phyloP scores from a whole-genome alignment of 1,284 basidiomycete genomes.

The Ceratobasidium theobromae region DNA sequence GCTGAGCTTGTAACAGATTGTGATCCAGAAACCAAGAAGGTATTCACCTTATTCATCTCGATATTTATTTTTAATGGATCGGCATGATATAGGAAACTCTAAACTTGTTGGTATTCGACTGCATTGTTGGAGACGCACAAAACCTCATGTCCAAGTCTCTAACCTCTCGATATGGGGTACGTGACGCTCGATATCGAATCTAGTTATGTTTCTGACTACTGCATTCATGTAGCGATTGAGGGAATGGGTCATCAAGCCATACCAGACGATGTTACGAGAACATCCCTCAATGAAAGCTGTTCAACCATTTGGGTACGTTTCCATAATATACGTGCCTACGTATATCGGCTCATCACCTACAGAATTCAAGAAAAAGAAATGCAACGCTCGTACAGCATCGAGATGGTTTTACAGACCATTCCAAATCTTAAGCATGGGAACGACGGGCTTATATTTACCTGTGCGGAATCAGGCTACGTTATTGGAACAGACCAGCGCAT shows the following conservation, averaged over 20 bases:
- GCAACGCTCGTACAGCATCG: constrained; percentile 84
- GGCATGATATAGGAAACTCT: constrained; percentile 62
- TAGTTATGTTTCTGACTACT: background rate
- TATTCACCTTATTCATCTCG: constrained; percentile 46
- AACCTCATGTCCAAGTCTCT: constrained; percentile 84
- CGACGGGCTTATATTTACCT: constrained; percentile 97
- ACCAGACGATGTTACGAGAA: constrained; percentile 66
- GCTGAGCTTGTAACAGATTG: constrained; percentile 94
- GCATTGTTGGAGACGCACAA: constrained; percentile 81
- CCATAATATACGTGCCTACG: background rate
- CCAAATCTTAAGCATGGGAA: constrained; percentile 90
- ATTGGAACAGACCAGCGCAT: constrained; percentile 92
- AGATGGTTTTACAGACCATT: constrained; percentile 79
- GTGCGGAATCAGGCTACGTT: constrained; percentile 79
- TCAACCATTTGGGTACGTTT: constrained; percentile 82
- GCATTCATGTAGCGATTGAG: constrained; percentile 64
- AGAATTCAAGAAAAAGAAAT: constrained; percentile 89
- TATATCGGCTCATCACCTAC: background rate
- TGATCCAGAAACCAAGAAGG: constrained; percentile 70
- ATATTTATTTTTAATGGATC: constrained; percentile 22
- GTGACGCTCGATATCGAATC: constrained; percentile 40
- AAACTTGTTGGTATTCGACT: constrained; percentile 90
- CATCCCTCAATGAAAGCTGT: constrained; percentile 63
- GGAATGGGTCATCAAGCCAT: constrained; percentile 82
- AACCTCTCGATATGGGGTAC: constrained; percentile 87